Evolutionary conservation across 1,284 basidiomycete species (phyloP).

Genomic region (Tilletia setariae): DNA sequence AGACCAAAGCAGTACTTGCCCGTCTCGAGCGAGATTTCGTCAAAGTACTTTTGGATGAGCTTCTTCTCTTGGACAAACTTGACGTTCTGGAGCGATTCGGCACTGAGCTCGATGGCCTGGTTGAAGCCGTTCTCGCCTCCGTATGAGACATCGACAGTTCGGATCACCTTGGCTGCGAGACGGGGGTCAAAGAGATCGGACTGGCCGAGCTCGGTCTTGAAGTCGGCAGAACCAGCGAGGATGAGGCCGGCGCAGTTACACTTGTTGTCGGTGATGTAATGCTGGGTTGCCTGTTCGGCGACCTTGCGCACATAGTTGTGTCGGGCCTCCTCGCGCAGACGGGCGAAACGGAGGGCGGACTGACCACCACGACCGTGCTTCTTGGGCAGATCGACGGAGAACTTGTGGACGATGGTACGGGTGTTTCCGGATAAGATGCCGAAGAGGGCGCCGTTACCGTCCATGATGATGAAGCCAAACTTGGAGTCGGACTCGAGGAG

Average conservation of each 20-base stretch:
- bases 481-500: conserved; percentile 95
- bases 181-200: conserved; percentile 94
- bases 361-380: conserved; percentile 99
- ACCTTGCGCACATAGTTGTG: conserved; percentile 99
- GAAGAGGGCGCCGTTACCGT: conserved; percentile 93
- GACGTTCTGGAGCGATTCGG: conserved; percentile 93
- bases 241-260: conserved; percentile 96
- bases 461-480: conserved; percentile 99
- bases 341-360: conserved; percentile 98
- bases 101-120: conserved; percentile 93
- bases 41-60: conserved; percentile 82
- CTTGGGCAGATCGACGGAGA: conserved; percentile 97
- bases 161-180: conserved; percentile 71
- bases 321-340: conserved; percentile 96
- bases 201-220: conserved; percentile 95
- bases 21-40: conserved; percentile 97
- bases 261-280: conserved; percentile 97
- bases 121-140: conserved; percentile 99
- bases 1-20: conserved; percentile 98
- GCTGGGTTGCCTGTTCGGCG: conserved; percentile 91
- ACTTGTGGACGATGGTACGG: conserved; percentile 94
- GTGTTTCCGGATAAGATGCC: conserved; percentile 96
- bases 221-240: conserved; percentile 95
- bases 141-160: conserved; percentile 83
- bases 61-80: conserved; percentile 99